Evolutionary conservation across 2,329 filamentous ascomycete species (phyloP), one percentile per base, ranked within the genome.

Genomic region (Penicillium griseofulvum): DNA sequence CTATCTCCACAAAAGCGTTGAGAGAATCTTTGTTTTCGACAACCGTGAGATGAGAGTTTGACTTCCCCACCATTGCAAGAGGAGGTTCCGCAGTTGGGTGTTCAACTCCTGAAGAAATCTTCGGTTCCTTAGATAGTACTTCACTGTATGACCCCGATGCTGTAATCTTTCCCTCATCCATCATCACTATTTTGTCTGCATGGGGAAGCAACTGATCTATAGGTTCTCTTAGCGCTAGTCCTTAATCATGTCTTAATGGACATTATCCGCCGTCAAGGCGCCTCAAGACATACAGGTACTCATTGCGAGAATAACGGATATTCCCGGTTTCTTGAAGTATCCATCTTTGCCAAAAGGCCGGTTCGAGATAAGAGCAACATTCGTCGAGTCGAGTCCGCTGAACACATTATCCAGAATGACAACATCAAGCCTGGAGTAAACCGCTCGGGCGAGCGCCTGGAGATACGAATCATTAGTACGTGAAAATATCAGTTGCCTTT

Each of bases 341-440:
- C 44, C 44, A 8, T 47, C 44, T 24, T 34, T 47, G 10, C 44
- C 31, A 0, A 47, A 47, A 28, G 37, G 44, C 17, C 22, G 14
- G 22, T 34, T 28, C 22, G 31, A 12, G 8, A 47, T 47, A 9
- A 37, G 3, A 14, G 31, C 44, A 24, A 47, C 28, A 37, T 12
- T 37, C 5, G 12, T 47, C 6, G 33, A 26, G 33, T 58, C 56
- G 9, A 58, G 47, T 0, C 52, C 56, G 16, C 45, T 54, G 26
- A 58, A 38, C 1, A 49, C 28, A 49, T 58, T 49, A n/a, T 58
- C 56, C 16, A 58, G 29, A 4, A 58, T 43, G 0, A 58, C 22
- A 12, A 55, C 42, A 19, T 55, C 36, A 10, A 41, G 39, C 24
- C 34, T 46, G 9, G 44, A 55, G 36, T 58, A 58, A 11, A 58